Percentiles rank a stretch among this genome's conserved stretches.
Conservation (phyloP, 2,329 filamentous ascomycete species). For the Akanthomyces muscarius region DNA sequence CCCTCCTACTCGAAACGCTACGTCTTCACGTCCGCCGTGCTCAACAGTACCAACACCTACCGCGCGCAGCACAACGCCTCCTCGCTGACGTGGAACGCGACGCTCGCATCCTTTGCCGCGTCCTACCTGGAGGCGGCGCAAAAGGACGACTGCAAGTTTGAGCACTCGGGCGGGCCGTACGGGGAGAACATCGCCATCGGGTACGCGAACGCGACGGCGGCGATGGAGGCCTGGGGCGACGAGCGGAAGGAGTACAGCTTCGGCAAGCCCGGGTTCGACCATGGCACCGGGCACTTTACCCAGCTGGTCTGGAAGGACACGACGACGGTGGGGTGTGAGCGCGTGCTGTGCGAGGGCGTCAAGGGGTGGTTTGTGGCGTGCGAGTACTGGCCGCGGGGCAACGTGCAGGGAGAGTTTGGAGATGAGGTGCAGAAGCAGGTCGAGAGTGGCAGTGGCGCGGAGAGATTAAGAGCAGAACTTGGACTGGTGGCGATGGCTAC, state of each 20-base stretch:
- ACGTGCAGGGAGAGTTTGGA: constrained; percentile 51
- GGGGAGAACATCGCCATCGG: constrained; percentile 74
- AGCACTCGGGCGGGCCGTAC: constrained; percentile 58
- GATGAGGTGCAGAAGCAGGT: constrained; percentile 30
- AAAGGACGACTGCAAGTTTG: constrained; percentile 42
- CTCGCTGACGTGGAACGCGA: constrained; percentile 60
- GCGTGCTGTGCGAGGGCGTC: constrained; percentile 36
- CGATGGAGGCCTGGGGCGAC: constrained; percentile 63
- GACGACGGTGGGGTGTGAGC: constrained; percentile 54
- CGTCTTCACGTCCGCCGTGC: constrained; percentile 50
- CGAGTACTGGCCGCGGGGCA: constrained; percentile 66
- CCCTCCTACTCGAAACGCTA: constrained; percentile 29
- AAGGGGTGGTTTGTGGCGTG: constrained; percentile 64
- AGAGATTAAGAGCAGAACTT: background rate
- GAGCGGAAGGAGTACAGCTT: constrained; percentile 55
- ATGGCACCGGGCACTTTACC: constrained; percentile 66
- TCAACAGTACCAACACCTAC: constrained; percentile 65
- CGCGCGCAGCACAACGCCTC: constrained; percentile 59
- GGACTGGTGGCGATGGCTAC: background rate
- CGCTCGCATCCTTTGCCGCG: constrained; percentile 52
- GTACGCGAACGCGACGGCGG: constrained; percentile 54
- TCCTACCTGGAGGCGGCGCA: constrained; percentile 41
- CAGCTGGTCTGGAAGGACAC: constrained; percentile 69
- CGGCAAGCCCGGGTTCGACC: constrained; percentile 49
- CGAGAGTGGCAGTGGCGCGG: background rate